Evolutionary conservation across 768 basidiomycete species (phyloP), one percentile per base, ranked within the genome.

Genomic region (Panellus pusillus): DNA sequence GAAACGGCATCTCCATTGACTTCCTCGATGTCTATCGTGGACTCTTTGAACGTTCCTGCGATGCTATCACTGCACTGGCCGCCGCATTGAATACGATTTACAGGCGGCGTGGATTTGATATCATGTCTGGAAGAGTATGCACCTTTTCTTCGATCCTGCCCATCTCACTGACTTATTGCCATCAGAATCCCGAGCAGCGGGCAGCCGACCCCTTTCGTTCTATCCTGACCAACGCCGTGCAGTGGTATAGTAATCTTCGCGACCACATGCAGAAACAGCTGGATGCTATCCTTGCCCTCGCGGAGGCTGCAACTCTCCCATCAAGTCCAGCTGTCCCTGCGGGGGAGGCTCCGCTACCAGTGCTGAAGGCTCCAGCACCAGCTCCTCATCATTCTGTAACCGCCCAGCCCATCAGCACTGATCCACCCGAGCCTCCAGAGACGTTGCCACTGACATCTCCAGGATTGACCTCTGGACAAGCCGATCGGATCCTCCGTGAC

Each of bases 141-240:
- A 5, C 9, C 19, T 24, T 6, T 6, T 24, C n/a, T 24, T 24
- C 24, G 24, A 3, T 24, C 24, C 6, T 24, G 24, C 24, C 2
- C 6, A 24, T 24, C 24, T 24, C 6, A 24, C 24, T 24, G 6
- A 24, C 24, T 6, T 38, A 31, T n/a, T n/a, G n/a, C n/a, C n/a
- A 9, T 19, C n/a, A 31, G 41, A 43, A 37, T 1, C 41, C 29
- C 0, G 50, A 24, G 1, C 14, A 18, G 6, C 42, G 12, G 20
- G 27, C 14, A 4, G 42, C 24, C 19, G 70, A 75, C n/a, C 67
- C 72, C 0, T 75, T 74, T 47, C 61, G 67, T 0, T 55, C 52
- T 0, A 49, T 68, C 1, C 54, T 72, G 6, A 45, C 56, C 18
- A 19, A 52, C 1, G 65, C 68, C 0, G 53, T 72, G 0, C 68